Base-by-base conservation (phyloP, 2,329 filamentous ascomycete genomes). In the Pseudocercospora fuligena region DNA sequence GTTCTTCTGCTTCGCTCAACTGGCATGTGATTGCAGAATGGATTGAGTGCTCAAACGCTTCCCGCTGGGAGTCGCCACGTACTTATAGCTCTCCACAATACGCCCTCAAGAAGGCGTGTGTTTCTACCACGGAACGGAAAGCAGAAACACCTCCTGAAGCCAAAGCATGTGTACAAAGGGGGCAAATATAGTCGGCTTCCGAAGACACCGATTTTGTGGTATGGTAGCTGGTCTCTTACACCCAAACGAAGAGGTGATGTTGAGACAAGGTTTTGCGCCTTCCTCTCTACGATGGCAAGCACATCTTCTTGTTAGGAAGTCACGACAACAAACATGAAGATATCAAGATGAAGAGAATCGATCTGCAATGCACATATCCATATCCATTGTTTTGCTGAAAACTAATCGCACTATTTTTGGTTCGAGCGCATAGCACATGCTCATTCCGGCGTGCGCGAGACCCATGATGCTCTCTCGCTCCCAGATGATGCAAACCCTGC, bases 401-500 rank as follows among this genome's bases (percentile, higher is more conserved):
- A 61, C 40, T 49, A 61, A 23, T 61, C 59, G 43, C 40, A 31
- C 59, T 61, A 49, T 61, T 47, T 61, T 27, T 49, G 43, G 40
- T 49, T 40, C 56, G 56, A 58, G 31, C 59, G 46, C 40, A 61
- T 46, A 61, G 59, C 59, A 61, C 59, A 61, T 49, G 59, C 59
- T 49, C 59, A 27, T 61, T 47, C 40, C 29, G 29, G 36, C 56
- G 56, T 43, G 40, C 40, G 36, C 56, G 56, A 51, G 36, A 51
- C 43, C 59, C 40, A 33, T 51, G 40, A 43, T 43, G 40, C 40
- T 60, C 33, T 27, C 57, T 47, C 40, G 25, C 46, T 61, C 43
- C 40, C 59, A 61, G 59, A 61, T 61, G 59, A 58, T 58, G 56
- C 56, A 57, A 33, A 31, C 58, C 58, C n/a, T 51, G 59, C 40